Evolutionary conservation across 129 eudicot species (phyloP).

Genomic region (Oenanthe sinensis): DNA sequence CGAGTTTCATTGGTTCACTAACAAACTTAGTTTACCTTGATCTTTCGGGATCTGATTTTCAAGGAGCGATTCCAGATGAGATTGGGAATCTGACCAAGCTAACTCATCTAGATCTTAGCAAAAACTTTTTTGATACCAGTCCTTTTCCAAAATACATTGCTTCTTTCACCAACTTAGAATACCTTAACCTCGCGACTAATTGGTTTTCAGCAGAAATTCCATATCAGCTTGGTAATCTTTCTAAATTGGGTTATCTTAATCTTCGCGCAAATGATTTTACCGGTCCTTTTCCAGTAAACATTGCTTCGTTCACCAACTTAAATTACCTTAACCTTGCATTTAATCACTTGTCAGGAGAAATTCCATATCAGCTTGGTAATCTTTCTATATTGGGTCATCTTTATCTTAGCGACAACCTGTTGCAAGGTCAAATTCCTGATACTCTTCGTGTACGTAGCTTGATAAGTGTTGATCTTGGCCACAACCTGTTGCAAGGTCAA

Average conservation of each 20-base stretch:
- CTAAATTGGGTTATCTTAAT: conserved; percentile 21
- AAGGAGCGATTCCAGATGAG: neutral
- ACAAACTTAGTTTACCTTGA: neutral
- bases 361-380: conserved; percentile 19
- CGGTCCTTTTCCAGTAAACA: conserved; percentile 2
- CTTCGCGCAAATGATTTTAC: too few relatives aligned
- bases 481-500: neutral
- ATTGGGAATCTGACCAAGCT: neutral
- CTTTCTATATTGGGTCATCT: conserved; percentile 21
- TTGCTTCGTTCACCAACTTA: conserved; percentile 20
- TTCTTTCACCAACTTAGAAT: conserved; percentile 14
- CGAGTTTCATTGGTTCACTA: neutral
- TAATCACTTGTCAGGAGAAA: conserved; percentile 1
- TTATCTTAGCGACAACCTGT: conserved; percentile 1
- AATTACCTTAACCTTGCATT: neutral
- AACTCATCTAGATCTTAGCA: neutral
- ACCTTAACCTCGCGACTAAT: neutral
- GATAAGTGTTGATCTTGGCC: too few relatives aligned
- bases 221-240: conserved; percentile 16
- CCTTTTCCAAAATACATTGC: conserved; percentile 11
- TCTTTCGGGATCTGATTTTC: neutral
- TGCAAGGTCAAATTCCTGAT: neutral
- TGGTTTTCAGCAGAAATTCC: conserved; percentile 13
- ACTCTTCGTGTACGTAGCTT: too few relatives aligned
- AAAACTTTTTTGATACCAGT: neutral